These are phyloP conservation scores for Sclerotinia minor DNA, from an alignment of 2,329 filamentous ascomycete species.

Conservation along the genomic window DNA sequence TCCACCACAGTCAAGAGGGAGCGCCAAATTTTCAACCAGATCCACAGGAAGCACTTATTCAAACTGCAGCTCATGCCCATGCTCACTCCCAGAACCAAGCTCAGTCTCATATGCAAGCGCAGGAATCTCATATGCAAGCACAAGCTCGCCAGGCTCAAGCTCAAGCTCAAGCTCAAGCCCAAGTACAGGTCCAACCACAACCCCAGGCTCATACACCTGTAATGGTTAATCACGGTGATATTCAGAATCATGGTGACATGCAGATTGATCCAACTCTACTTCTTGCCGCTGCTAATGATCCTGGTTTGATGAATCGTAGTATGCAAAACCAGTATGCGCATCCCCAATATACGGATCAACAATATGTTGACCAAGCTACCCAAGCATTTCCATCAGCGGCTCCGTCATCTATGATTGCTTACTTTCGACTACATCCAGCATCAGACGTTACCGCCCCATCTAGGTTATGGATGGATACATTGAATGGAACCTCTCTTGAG, in stretches of 20 bases:
- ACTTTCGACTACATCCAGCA: conserved; percentile 67
- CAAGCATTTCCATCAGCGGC: conserved; percentile 42
- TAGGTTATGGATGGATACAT: conserved; percentile 66
- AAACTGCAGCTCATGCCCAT: conserved; percentile 38
- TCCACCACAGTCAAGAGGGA: conserved; percentile 32
- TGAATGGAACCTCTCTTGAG: conserved; percentile 55
- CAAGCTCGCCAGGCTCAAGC: conserved; percentile 30
- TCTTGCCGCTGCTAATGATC: conserved; percentile 49
- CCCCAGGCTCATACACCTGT: conserved; percentile 30
- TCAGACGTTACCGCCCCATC: conserved; percentile 54
- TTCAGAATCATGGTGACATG: conserved; percentile 58
- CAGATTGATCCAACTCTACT: conserved; percentile 65
- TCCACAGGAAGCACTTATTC: conserved; percentile 36
- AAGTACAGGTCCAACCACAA: conserved; percentile 23
- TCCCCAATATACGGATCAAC: conserved; percentile 39
- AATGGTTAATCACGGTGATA: conserved; percentile 48
- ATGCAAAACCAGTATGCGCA: conserved; percentile 41
- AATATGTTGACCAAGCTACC: conserved; percentile 45
- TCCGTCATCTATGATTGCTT: conserved; percentile 56
- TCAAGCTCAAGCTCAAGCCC: conserved; percentile 31
- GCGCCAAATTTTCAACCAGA: conserved; percentile 35
- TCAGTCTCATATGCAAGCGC: conserved; percentile 28
- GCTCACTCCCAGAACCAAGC: conserved; percentile 38
- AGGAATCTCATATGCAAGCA: conserved; percentile 27
- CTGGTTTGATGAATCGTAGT: conserved; percentile 40